These are phyloP conservation scores for Medicago ruthenica DNA, from an alignment of 306 rosid genomes.

Conservation along the genomic window DNA sequence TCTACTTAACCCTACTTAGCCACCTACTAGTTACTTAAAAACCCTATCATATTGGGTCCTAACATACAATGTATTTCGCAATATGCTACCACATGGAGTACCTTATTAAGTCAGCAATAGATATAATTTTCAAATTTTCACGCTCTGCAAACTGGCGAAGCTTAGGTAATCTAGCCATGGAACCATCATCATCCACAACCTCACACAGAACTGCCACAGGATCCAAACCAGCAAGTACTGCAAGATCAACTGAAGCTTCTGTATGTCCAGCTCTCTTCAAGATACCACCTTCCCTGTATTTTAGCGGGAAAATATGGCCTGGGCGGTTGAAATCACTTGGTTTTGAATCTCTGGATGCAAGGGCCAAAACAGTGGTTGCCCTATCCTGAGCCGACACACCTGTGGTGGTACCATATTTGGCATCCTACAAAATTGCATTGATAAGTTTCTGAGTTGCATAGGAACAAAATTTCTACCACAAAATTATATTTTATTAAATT, in stretches of 20 bases:
- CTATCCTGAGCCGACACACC: conserved; percentile 97
- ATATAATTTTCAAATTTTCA: conserved; percentile 84
- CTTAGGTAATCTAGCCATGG: conserved; percentile 95
- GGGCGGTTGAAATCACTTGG: conserved; percentile 95
- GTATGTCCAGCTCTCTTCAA: conserved; percentile 98
- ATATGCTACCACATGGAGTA: conserved; percentile 37
- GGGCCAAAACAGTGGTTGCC: conserved; percentile 86
- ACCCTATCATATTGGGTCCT: no score
- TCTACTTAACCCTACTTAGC: not conserved
- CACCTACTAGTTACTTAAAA: not conserved
- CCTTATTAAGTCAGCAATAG: conserved; percentile 95
- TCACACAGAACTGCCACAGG: conserved; percentile 87
- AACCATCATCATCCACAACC: conserved; percentile 97
- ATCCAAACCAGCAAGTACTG: conserved; percentile 82
- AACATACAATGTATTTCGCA: not conserved
- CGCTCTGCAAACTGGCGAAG: conserved; percentile 78
- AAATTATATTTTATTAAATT: conserved; percentile 25
- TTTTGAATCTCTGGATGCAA: conserved; percentile 84
- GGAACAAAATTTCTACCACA: conserved; percentile 7
- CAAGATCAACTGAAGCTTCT: conserved; percentile 94
- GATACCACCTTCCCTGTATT: conserved; percentile 93
- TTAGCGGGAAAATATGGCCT: conserved; percentile 92
- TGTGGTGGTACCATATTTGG: conserved; percentile 83
- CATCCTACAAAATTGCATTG: conserved; percentile 57
- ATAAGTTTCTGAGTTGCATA: conserved; percentile 22